A percentile compares a stretch with the other conserved stretches of the same genome.
Evolutionary conservation across 2,329 filamentous ascomycete species (phyloP).

Genomic region (Ceratocystis cacaofunesta): DNA sequence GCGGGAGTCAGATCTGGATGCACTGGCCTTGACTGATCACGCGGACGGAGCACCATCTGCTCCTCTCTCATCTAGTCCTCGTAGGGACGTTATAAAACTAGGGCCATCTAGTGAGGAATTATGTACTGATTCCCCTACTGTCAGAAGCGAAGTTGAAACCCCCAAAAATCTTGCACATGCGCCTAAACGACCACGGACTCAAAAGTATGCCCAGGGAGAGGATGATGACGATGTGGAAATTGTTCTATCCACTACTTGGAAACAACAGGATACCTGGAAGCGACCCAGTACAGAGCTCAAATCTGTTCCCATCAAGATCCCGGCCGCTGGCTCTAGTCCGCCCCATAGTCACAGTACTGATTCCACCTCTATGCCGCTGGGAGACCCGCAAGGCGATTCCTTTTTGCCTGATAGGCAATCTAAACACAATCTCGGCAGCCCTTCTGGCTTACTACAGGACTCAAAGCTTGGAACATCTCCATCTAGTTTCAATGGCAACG

Average conservation of each 20-base stretch:
- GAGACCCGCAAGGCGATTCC: not conserved
- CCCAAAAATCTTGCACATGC: not conserved
- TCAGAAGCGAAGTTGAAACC: not conserved
- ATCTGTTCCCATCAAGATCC: not conserved
- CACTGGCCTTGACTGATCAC: too few relatives aligned
- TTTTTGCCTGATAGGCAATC: not conserved
- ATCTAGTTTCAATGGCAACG: not conserved
- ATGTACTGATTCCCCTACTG: not conserved
- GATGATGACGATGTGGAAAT: not conserved
- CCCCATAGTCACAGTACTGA: not conserved
- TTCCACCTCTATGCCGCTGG: not conserved
- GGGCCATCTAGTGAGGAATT: constrained; percentile 4
- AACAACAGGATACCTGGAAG: not conserved
- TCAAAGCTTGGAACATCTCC: not conserved
- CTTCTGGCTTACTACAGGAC: not conserved
- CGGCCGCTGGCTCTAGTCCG: not conserved
- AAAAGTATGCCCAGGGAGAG: not conserved
- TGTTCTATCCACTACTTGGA: not conserved
- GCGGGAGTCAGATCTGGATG: not conserved
- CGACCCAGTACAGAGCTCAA: not conserved
- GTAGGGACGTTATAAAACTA: not conserved
- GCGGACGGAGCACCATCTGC: not conserved
- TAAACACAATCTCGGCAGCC: too few relatives aligned
- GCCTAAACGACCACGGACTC: constrained; percentile 5
- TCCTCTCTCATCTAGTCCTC: not conserved